These are phyloP conservation scores for Cladophialophora yegresii DNA, from an alignment of 2,329 filamentous ascomycete genomes.

Conservation along the genomic window DNA sequence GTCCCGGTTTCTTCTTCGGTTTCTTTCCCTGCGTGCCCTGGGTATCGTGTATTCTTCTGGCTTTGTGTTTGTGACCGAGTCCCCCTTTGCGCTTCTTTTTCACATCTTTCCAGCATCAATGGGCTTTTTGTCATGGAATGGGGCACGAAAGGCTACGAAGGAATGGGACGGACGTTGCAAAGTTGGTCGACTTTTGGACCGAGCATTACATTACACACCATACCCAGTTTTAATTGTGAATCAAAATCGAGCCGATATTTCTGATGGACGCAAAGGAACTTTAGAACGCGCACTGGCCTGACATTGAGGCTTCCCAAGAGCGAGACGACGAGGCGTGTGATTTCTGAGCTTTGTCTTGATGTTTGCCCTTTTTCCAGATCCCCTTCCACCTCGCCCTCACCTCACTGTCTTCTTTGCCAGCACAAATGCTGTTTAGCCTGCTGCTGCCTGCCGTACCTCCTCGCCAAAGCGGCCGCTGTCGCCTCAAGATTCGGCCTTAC, in stretches of 20 bases:
- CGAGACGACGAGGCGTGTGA: background rate
- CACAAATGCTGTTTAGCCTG: background rate
- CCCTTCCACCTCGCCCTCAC: background rate
- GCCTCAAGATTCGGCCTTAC: background rate
- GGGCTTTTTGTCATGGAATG: constrained; percentile 6
- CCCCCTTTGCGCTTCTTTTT: constrained; percentile 5
- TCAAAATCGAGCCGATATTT: background rate
- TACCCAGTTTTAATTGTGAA: constrained; percentile 5
- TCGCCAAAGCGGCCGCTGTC: background rate
- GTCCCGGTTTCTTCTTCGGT: background rate
- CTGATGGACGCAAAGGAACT: background rate
- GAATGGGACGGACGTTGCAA: constrained; percentile 11
- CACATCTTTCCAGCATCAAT: background rate
- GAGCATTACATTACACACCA: constrained; percentile 3
- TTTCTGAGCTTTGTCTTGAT: background rate
- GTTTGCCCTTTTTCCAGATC: background rate
- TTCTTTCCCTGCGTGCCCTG: background rate
- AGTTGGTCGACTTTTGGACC: background rate
- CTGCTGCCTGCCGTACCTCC: background rate
- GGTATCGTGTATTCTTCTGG: background rate
- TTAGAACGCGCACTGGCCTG: background rate
- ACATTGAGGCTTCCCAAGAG: background rate
- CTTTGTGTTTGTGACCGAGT: background rate
- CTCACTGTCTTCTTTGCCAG: background rate
- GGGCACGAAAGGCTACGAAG: constrained; percentile 5